Conservation (phyloP, 768 basidiomycete species). For the Tephrocybe sp. region DNA sequence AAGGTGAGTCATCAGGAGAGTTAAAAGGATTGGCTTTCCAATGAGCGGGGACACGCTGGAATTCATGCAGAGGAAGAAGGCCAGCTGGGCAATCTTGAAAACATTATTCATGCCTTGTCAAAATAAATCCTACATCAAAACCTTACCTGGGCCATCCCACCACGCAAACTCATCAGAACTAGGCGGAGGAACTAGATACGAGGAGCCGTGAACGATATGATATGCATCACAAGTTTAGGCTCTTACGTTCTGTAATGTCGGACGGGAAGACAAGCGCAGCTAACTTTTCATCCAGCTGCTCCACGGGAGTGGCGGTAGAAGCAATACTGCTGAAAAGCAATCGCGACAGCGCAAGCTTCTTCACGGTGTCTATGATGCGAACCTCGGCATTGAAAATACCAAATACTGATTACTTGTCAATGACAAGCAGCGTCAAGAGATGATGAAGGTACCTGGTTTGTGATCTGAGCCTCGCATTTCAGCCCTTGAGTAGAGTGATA, state of each 20-base stretch:
- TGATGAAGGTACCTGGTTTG: constrained; percentile 65
- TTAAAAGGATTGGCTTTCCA: constrained; percentile 68
- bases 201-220: background rate
- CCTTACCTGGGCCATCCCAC: constrained; percentile 74
- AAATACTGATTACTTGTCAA: constrained; percentile 56
- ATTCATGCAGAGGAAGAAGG: constrained; percentile 41
- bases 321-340: constrained; percentile 64
- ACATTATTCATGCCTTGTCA: background rate
- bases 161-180: constrained; percentile 75
- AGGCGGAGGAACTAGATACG: constrained; percentile 70
- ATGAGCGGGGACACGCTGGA: constrained; percentile 29
- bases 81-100: constrained; percentile 57
- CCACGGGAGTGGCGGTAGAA: constrained; percentile 56
- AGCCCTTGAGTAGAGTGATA: constrained; percentile 78
- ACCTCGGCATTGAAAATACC: constrained; percentile 78
- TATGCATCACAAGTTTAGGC: background rate
- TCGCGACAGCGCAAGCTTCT: constrained; percentile 66
- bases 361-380: constrained; percentile 73
- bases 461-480: constrained; percentile 94
- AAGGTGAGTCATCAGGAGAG: constrained; percentile 58
- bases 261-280: constrained; percentile 51
- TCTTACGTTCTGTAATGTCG: constrained; percentile 44
- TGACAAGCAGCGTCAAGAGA: background rate
- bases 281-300: constrained; percentile 70
- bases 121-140: background rate